phyloP scores from a whole-genome alignment of 2,329 filamentous ascomycete species.

The Zymoseptoria crescenta region DNA sequence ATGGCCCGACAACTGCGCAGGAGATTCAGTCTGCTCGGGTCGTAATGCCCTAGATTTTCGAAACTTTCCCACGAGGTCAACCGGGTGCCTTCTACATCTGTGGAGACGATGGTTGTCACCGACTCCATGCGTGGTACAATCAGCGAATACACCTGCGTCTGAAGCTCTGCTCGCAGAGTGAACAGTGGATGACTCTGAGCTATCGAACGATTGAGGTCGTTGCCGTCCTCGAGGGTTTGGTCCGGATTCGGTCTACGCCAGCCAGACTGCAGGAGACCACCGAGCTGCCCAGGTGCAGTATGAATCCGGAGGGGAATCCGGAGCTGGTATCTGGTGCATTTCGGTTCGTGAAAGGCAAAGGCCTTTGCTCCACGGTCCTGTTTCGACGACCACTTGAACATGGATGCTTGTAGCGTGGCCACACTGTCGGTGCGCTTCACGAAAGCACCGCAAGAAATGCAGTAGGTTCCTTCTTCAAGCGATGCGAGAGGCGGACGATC shows the following conservation, averaged over 20 bases:
- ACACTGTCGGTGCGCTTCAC: constrained; percentile 20
- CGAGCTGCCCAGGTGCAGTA: not conserved
- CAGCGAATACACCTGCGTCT: constrained; percentile 48
- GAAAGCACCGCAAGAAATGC: constrained; percentile 23
- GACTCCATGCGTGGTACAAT: constrained; percentile 28
- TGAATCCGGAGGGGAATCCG: constrained; percentile 6
- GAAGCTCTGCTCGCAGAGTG: constrained; percentile 52
- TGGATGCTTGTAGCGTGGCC: constrained; percentile 15
- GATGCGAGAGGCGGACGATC: constrained; percentile 26
- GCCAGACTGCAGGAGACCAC: constrained; percentile 10
- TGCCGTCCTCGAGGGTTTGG: not conserved
- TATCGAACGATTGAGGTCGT: not conserved
- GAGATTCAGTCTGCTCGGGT: constrained; percentile 37
- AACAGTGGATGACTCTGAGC: constrained; percentile 28
- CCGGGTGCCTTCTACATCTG: constrained; percentile 21
- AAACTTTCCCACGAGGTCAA: constrained; percentile 20
- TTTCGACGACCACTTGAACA: constrained; percentile 1
- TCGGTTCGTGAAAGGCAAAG: not conserved
- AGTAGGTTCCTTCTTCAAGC: constrained; percentile 26
- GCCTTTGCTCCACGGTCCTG: constrained; percentile 11
- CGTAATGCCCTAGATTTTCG: constrained; percentile 18
- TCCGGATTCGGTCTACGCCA: constrained; percentile 8
- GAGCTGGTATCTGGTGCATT: constrained; percentile 14
- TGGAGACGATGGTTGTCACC: constrained; percentile 18
- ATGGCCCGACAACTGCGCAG: constrained; percentile 36